Conservation (phyloP, 805 yeast species). For the Starmerella vaccinii region DNA sequence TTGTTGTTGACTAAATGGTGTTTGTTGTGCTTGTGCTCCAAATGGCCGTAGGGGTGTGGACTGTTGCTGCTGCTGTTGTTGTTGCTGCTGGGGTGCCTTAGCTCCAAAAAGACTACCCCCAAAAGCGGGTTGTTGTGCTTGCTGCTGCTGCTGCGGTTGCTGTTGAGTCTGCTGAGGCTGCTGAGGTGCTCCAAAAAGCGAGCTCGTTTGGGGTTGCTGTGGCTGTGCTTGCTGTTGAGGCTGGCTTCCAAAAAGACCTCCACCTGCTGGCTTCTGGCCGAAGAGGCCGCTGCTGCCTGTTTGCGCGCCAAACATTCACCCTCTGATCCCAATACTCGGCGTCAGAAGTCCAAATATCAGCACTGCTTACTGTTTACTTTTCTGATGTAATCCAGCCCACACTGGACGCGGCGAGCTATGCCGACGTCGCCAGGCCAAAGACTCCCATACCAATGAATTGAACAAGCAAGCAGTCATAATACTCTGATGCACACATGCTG, state of each 20-base stretch:
- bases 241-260: conserved; percentile 27
- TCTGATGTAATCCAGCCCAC: neutral
- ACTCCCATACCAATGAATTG: too few relatives aligned
- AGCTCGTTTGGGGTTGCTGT: neutral
- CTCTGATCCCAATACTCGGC: neutral
- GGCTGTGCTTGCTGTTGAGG: conserved; percentile 8
- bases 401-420: too few relatives aligned
- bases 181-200: conserved; percentile 2
- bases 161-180: conserved; percentile 8
- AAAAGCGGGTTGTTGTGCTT: conserved; percentile 6
- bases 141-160: conserved; percentile 7
- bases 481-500: too few relatives aligned
- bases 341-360: neutral
- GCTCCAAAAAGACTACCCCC: conserved; percentile 16
- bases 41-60: conserved; percentile 15
- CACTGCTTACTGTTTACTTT: conserved; percentile 2
- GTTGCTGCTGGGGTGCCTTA: conserved; percentile 20
- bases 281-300: conserved; percentile 30
- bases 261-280: conserved; percentile 26
- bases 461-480: too few relatives aligned
- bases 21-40: conserved; percentile 1
- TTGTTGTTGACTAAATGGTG: conserved; percentile 12
- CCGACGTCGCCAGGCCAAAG: too few relatives aligned
- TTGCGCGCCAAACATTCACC: conserved; percentile 3
- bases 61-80: conserved; percentile 20